Percentiles rank a stretch among this genome's conserved stretches.
These are phyloP conservation scores for Collybia nuda DNA, from an alignment of 768 basidiomycete species.

Conservation along the genomic window DNA sequence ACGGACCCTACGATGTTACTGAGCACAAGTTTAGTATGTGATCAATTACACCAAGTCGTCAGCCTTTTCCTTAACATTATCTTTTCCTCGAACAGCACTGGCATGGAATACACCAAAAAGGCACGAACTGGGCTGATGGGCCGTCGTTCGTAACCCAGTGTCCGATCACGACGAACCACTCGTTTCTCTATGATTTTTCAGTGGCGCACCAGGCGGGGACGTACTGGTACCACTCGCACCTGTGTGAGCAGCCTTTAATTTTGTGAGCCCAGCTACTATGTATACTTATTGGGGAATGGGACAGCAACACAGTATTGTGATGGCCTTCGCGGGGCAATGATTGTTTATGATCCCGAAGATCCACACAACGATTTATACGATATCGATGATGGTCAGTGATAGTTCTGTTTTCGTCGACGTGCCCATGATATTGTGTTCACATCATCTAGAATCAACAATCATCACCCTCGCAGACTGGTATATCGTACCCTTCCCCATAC, in stretches of 20 bases:
- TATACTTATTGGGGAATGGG: no score
- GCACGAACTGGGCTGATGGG: constrained; percentile 39
- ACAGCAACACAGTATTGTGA: constrained; percentile 18
- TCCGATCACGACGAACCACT: constrained; percentile 30
- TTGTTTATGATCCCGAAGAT: constrained; percentile 6
- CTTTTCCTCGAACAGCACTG: no score
- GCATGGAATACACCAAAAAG: constrained; percentile 40
- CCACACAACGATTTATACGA: constrained; percentile 3
- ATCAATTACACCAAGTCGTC: no score
- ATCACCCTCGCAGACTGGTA: constrained; percentile 47
- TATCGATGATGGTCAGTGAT: neutral
- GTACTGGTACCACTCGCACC: constrained; percentile 21
- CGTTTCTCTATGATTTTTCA: constrained; percentile 33
- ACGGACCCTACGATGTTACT: constrained; percentile 20
- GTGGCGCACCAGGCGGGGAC: constrained; percentile 15
- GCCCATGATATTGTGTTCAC: no score
- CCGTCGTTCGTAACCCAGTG: constrained; percentile 33
- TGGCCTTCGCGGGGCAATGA: constrained; percentile 14
- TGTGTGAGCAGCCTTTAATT: constrained; percentile 12
- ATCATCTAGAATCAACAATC: constrained; percentile 21
- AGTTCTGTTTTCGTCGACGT: neutral
- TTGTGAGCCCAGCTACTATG: no score
- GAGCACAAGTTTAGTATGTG: constrained; percentile 20
- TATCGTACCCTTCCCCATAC: neutral
- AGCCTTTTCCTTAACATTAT: no score